These are phyloP conservation scores for Cladosporium velox DNA, from an alignment of 2,329 filamentous ascomycete genomes.

Conservation along the genomic window DNA sequence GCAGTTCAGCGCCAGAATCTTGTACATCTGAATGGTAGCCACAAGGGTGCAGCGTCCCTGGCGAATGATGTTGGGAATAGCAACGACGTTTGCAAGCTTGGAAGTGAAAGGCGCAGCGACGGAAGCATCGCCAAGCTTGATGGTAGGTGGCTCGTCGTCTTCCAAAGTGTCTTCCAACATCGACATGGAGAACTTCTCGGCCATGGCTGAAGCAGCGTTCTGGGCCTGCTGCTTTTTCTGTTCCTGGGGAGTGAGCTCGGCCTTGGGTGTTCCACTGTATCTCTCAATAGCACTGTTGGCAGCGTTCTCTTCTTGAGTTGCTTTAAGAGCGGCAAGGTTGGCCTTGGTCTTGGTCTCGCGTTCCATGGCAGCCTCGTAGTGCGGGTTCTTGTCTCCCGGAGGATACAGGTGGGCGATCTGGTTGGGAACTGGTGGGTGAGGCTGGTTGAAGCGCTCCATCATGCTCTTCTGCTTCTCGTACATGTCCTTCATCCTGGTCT, in stretches of 20 bases:
- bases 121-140: conserved; percentile 96
- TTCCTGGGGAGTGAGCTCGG: conserved; percentile 48
- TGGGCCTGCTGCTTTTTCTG: conserved; percentile 59
- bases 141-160: conserved; percentile 86
- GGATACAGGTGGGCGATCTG: conserved; percentile 94
- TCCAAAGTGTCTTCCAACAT: conserved; percentile 91
- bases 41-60: conserved; percentile 97
- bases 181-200: conserved; percentile 79
- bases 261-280: conserved; percentile 30
- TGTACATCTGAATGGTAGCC: conserved; percentile 99
- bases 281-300: conserved; percentile 32
- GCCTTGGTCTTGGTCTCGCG: conserved; percentile 81
- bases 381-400: conserved; percentile 85
- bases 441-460: conserved; percentile 95
- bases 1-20: conserved; percentile 93
- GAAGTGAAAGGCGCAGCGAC: conserved; percentile 97
- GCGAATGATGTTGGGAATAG: conserved; percentile 96
- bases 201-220: conserved; percentile 73
- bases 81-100: conserved; percentile 94
- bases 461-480: conserved; percentile 93
- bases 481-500: conserved; percentile 96
- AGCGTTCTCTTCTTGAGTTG: conserved; percentile 56
- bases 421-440: conserved; percentile 84
- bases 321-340: conserved; percentile 46
- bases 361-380: conserved; percentile 89